Conservation (phyloP, 768 basidiomycete species). For the Suillus occidentalis region DNA sequence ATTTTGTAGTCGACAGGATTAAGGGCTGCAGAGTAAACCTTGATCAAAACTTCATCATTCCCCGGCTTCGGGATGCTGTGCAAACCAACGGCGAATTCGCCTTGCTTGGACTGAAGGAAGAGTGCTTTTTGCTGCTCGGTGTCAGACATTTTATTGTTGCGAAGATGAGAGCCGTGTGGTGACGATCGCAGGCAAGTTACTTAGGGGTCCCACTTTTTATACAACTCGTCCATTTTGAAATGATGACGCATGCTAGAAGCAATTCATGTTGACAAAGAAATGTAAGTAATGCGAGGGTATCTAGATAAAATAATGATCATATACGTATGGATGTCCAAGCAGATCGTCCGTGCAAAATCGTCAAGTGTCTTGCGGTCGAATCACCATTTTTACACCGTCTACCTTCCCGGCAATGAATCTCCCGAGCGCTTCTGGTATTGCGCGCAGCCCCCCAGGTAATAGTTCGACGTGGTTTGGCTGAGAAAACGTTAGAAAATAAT, state of each 20-base stretch:
- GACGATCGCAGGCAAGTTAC: not conserved
- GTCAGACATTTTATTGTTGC: constrained; percentile 14
- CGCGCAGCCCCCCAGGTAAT: constrained; percentile 42
- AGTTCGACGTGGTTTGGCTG: constrained; percentile 47
- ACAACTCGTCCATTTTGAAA: not conserved
- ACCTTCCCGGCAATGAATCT: constrained; percentile 41
- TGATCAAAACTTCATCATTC: constrained; percentile 41
- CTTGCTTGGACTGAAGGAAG: constrained; percentile 27
- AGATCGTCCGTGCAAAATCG: constrained; percentile 4
- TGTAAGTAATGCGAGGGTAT: not conserved
- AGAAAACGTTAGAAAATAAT: not conserved
- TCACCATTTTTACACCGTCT: constrained; percentile 46
- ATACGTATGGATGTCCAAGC: not conserved
- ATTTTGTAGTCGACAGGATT: constrained; percentile 49
- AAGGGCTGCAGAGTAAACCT: constrained; percentile 39
- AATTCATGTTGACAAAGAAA: constrained; percentile 4
- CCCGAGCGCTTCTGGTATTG: constrained; percentile 42
- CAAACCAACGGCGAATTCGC: constrained; percentile 30
- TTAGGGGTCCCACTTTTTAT: not conserved
- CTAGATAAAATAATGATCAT: constrained; percentile 6
- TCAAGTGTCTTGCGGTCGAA: constrained; percentile 44
- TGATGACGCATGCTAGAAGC: not conserved
- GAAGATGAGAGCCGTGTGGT: not conserved
- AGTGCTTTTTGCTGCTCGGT: constrained; percentile 29
- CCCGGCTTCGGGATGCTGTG: constrained; percentile 34